Evolutionary conservation across 495 filamentous ascomycete species (phyloP).

Genomic region (Rostrohypoxylon terebratum): DNA sequence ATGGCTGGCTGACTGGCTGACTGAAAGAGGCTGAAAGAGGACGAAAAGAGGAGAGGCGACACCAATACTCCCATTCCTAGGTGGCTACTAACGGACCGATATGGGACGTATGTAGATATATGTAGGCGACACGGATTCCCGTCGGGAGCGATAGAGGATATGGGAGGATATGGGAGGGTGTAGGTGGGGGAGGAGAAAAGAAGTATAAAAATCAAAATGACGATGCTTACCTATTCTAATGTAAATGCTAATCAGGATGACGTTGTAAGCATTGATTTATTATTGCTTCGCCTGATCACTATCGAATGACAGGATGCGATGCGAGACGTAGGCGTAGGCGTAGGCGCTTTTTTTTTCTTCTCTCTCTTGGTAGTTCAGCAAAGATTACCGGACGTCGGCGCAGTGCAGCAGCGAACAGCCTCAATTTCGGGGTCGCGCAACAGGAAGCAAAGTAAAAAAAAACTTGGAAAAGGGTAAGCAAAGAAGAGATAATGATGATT

Average conservation of each 20-base stretch:
- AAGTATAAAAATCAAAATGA: conserved; percentile 27
- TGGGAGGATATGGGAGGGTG: background rate
- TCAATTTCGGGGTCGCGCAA: conserved; percentile 17
- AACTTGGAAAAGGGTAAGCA: background rate
- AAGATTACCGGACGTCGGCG: conserved; percentile 38
- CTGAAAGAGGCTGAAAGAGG: too few relatives aligned
- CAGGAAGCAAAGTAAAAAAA: background rate
- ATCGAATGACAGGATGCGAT: conserved; percentile 39
- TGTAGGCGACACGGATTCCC: background rate
- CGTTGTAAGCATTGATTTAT: conserved; percentile 34
- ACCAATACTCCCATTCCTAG: background rate
- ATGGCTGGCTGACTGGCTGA: too few relatives aligned
- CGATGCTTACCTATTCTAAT: conserved; percentile 42
- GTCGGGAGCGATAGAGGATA: background rate
- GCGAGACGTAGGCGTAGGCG: conserved; percentile 9
- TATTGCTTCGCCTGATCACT: conserved; percentile 18
- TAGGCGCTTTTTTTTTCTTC: conserved; percentile 10
- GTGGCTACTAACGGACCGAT: conserved; percentile 5
- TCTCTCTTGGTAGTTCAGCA: conserved; percentile 37
- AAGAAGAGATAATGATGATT: conserved; percentile 8
- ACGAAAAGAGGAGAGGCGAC: conserved; percentile 9
- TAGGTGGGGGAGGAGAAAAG: background rate
- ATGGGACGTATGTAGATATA: conserved; percentile 4
- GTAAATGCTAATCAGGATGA: conserved; percentile 20
- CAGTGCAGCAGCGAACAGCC: conserved; percentile 22